Base-by-base conservation (phyloP, 495 filamentous ascomycete species). In the Aspergillus bertholletiae region DNA sequence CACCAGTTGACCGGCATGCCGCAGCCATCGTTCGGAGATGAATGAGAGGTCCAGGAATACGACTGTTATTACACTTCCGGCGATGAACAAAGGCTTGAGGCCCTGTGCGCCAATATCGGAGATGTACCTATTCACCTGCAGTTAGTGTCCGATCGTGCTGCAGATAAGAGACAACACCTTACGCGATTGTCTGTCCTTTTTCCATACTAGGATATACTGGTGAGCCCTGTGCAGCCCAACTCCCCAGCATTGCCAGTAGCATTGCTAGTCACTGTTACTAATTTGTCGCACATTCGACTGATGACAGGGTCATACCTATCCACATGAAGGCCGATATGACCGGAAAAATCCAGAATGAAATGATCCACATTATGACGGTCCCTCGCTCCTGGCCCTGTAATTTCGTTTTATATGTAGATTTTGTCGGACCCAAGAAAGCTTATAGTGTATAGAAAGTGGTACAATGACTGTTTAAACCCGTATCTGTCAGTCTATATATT, bases 21-120 rank as follows among this genome's bases (percentile, higher is more conserved):
- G 87, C 35, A 96, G 79, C 81, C 85, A 90, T 43, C 91, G 81
- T 78, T 96, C 94, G 23, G 86, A 69, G 26, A 85, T 70, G 56
- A 98, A 90, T 11, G 88, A 83, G 23, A 93, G 71, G 74, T 96
- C 89, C 53, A 98, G 83, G 56, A 90, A 87, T 30, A 96, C 74
- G 49, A 91, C 89, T 17, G 89, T 92, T 18, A 96, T 75, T 11
- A 79, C 74, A 71, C 85, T 86, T 51, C 91, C 91, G 11, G 84
- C 76, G 54, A 98, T 83, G 76, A 98, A 98, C 2, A 97, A 76
- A 0, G 94, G 94, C 57, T 96, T 90, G 3, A 96, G 74, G 0
- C 75, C 73, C 23, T 75, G 65, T 0, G 87, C 87, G 55, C 91
- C 94, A 24, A 96, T 77, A 70, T 97, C 91, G n/a, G 85, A 88